phyloP scores from a whole-genome alignment of 331 rosid genomes.

The Arachis monticola region DNA sequence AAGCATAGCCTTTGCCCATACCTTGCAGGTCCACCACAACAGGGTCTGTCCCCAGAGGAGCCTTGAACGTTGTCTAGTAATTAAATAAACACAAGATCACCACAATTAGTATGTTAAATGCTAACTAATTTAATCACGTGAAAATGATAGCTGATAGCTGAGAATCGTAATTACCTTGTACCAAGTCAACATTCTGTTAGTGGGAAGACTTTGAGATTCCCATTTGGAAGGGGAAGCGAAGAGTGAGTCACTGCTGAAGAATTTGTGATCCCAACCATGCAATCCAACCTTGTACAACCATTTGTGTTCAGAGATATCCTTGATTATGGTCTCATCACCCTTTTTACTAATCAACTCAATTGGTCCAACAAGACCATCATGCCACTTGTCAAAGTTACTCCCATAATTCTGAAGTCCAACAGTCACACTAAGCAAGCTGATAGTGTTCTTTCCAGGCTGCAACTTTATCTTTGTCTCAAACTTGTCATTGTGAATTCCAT shows the following conservation, averaged over 20 bases:
- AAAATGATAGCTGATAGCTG: too few species aligned
- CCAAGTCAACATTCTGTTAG: constrained; percentile 52
- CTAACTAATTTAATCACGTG: too few species aligned
- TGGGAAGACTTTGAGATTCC: too few species aligned
- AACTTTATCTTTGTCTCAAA: constrained; percentile 36
- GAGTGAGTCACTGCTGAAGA: constrained; percentile 35
- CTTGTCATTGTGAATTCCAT: constrained; percentile 21
- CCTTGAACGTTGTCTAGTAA: constrained; percentile 49
- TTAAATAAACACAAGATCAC: too few species aligned
- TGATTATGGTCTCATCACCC: constrained; percentile 52
- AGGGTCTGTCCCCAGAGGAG: constrained; percentile 52
- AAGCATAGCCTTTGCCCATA: constrained; percentile 53
- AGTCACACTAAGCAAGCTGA: constrained; percentile 53
- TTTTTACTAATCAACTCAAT: constrained; percentile 43
- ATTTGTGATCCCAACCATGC: constrained; percentile 43
- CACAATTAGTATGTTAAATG: too few species aligned
- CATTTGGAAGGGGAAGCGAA: background rate
- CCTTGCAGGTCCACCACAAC: constrained; percentile 50
- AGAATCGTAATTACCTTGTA: too few species aligned
- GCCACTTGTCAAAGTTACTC: constrained; percentile 28
- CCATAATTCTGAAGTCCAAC: constrained; percentile 42
- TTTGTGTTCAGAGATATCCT: constrained; percentile 50
- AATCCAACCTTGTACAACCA: constrained; percentile 57
- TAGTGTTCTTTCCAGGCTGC: constrained; percentile 28
- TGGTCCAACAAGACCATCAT: constrained; percentile 52